phyloP scores from a whole-genome alignment of 208 protist genomes.

The Endotrypanum monterogeii region DNA sequence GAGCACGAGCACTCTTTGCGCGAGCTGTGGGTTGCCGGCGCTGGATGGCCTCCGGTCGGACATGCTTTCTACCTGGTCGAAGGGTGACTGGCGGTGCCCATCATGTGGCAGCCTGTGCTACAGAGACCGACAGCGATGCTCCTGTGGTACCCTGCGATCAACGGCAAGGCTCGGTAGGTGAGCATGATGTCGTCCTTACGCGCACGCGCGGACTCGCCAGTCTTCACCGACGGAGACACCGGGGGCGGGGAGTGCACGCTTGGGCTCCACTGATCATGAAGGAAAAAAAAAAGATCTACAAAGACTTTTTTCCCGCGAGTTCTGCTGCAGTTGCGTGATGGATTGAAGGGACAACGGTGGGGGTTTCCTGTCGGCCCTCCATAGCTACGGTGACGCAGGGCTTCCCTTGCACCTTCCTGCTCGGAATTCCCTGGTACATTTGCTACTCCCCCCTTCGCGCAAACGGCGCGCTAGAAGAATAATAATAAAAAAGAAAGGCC shows the following conservation, averaged over 20 bases:
- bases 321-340: no score
- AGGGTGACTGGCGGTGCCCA: slow-evolving; percentile 72
- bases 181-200: neutral
- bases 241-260: no score
- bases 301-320: no score
- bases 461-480: no score
- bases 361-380: no score
- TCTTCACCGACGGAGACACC: neutral
- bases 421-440: no score
- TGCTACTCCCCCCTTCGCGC: no score
- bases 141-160: slow-evolving; percentile 42
- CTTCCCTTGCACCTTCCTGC: no score
- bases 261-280: neutral
- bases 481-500: no score
- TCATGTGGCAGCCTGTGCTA: slow-evolving; percentile 66
- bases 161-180: neutral
- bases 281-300: no score
- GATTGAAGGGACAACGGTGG: no score
- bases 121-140: slow-evolving; percentile 46
- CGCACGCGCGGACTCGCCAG: neutral
- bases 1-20: slow-evolving; percentile 25
- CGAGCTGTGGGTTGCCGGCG: slow-evolving; percentile 60
- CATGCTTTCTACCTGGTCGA: slow-evolving; percentile 64
- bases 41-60: slow-evolving; percentile 36
- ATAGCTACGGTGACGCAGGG: no score